Conservation (phyloP, 306 rosid species). For the Prunus kanzakura region DNA sequence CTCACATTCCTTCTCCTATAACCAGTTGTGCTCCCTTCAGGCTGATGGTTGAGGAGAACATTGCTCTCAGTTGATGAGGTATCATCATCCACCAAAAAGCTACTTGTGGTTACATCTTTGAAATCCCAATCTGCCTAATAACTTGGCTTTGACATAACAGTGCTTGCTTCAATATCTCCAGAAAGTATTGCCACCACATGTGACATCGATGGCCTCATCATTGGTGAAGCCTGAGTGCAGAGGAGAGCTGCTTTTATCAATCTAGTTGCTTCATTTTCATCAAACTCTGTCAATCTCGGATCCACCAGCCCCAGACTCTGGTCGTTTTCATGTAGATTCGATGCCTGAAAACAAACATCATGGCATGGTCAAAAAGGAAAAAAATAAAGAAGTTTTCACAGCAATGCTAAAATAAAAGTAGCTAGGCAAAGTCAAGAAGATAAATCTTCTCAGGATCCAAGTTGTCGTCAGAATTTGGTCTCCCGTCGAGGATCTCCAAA, state of each 20-base stretch:
- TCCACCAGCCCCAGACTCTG: conserved; percentile 20
- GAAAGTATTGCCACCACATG: conserved; percentile 27
- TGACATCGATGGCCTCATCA: conserved; percentile 26
- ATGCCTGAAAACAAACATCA: conserved; percentile 7
- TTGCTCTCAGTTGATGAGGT: not conserved
- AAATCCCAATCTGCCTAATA: conserved; percentile 22
- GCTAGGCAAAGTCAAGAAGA: not conserved
- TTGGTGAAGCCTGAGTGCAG: conserved; percentile 26
- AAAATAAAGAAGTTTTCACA: not conserved
- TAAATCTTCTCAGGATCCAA: not conserved
- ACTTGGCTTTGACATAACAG: conserved; percentile 19
- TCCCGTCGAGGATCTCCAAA: conserved; percentile 25
- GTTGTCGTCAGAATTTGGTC: conserved; percentile 3
- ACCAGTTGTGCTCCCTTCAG: too few species aligned
- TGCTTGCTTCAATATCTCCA: conserved; percentile 16
- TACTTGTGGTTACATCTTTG: conserved; percentile 15
- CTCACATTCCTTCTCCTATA: too few species aligned
- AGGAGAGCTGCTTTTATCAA: conserved; percentile 17
- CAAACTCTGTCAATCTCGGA: conserved; percentile 2
- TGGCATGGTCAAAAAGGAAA: not conserved
- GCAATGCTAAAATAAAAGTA: not conserved
- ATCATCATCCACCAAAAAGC: conserved; percentile 1
- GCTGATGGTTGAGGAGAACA: not conserved
- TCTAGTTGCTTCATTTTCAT: conserved; percentile 16
- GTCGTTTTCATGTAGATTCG: conserved; percentile 19